Conservation (phyloP, 371 early-diverging fungal species). For the Dichotomocladium elegans region DNA sequence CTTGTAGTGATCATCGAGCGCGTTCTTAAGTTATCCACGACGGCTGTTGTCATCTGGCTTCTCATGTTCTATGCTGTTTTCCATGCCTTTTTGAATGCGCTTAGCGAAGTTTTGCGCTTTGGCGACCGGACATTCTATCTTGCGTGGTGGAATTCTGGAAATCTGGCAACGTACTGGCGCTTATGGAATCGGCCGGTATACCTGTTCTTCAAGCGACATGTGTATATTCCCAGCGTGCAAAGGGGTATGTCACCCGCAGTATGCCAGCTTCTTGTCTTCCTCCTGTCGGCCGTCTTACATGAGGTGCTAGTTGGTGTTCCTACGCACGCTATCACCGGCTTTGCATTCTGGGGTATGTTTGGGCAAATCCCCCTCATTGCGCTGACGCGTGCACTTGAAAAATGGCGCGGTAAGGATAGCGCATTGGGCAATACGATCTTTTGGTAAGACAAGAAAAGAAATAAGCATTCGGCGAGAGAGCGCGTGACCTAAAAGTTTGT, state of each 20-base stretch:
- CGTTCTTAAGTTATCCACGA: constrained; percentile 79
- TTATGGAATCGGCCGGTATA: constrained; percentile 91
- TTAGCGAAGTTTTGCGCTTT: constrained; percentile 83
- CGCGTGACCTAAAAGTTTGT: background rate
- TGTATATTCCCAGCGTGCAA: constrained; percentile 62
- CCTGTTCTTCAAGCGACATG: constrained; percentile 84
- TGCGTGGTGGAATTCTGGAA: constrained; percentile 90
- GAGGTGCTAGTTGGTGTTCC: constrained; percentile 86
- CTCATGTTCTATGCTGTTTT: constrained; percentile 89
- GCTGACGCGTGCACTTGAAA: constrained; percentile 59
- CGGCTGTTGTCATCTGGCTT: constrained; percentile 82
- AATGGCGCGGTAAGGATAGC: constrained; percentile 70
- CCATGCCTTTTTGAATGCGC: constrained; percentile 76
- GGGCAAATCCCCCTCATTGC: constrained; percentile 85
- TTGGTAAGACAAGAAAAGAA: constrained; percentile 51
- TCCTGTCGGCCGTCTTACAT: constrained; percentile 81
- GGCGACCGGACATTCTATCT: constrained; percentile 89
- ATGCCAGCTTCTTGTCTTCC: constrained; percentile 70
- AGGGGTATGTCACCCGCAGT: constrained; percentile 45
- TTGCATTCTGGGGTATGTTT: constrained; percentile 89
- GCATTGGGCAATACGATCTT: constrained; percentile 89
- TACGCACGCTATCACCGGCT: constrained; percentile 72
- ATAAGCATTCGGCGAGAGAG: background rate
- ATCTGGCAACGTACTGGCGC: constrained; percentile 84
- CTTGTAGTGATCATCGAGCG: constrained; percentile 74